Evolutionary conservation across 108 stramenopile genomes (phyloP).

Genomic region (Pseudonitzschia delicatissima): DNA sequence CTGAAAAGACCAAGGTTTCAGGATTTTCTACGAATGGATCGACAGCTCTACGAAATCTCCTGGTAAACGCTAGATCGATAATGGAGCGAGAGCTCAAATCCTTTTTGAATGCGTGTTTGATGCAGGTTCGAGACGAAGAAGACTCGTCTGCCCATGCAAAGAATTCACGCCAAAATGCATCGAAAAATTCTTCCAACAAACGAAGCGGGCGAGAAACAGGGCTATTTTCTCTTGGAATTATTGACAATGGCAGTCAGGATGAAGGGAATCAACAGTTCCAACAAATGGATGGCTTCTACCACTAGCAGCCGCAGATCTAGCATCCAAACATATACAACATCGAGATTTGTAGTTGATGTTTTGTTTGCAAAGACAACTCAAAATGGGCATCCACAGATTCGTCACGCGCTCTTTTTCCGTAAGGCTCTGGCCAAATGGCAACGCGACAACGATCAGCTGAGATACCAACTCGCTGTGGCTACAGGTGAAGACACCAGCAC

Average conservation of each 20-base stretch:
- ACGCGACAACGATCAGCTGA: slow-evolving; percentile 46
- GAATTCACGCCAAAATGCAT: slow-evolving; percentile 3
- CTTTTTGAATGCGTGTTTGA: slow-evolving; percentile 72
- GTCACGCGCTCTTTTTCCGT: slow-evolving; percentile 80
- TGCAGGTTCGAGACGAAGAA: slow-evolving; percentile 29
- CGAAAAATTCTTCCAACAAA: slow-evolving; percentile 3
- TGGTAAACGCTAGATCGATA: slow-evolving; percentile 49
- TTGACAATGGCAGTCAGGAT: slow-evolving; percentile 33
- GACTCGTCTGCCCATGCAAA: background rate
- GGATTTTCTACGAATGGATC: slow-evolving; percentile 35
- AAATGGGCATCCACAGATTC: slow-evolving; percentile 59
- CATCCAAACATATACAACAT: slow-evolving; percentile 56
- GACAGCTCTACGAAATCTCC: slow-evolving; percentile 51
- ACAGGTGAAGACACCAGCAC: slow-evolving; percentile 74
- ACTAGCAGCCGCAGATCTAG: slow-evolving; percentile 28
- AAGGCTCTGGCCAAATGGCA: slow-evolving; percentile 70
- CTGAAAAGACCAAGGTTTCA: slow-evolving; percentile 17
- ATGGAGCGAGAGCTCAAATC: slow-evolving; percentile 80
- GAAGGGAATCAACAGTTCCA: slow-evolving; percentile 20
- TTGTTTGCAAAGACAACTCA: slow-evolving; percentile 68
- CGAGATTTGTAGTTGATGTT: slow-evolving; percentile 64
- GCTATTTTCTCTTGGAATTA: slow-evolving; percentile 25
- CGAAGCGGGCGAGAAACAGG: slow-evolving; percentile 8
- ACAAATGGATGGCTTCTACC: slow-evolving; percentile 16
- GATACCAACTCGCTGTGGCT: slow-evolving; percentile 48